Base-by-base conservation (phyloP, 2,329 filamentous ascomycete species). In the Sclerotinia borealis region DNA sequence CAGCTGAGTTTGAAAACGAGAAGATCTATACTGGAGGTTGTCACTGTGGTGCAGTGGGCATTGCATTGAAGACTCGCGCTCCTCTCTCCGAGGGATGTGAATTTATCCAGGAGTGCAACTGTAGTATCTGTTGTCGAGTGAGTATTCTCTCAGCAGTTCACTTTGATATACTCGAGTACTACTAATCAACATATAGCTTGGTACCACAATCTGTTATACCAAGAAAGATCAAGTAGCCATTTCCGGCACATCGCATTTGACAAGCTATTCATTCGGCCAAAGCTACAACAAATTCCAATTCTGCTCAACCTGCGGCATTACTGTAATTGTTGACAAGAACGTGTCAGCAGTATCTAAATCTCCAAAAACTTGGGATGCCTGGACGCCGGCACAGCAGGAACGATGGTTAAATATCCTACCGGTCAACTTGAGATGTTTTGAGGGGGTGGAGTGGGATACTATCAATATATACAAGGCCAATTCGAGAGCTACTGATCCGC, bases 21-120 rank as follows among this genome's bases (percentile, higher is more conserved):
- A 72, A 66, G 52, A 56, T 66, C 1, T 72, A 70, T 58, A 65
- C 61, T 1, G 71, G 71, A 4, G 63, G 64, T 6, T 72, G 69
- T 37, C 71, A 72, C 51, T 72, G 70, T n/a, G 70, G 68, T 9
- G 64, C 60, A n/a, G 64, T 68, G 11, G 68, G 61, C 7, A 49
- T 70, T 45, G 69, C 70, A 17, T 59, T 71, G 31, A 70, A 66
- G 31, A 65, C 61, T 10, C 43, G 61, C 1, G 50, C 68, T 9
- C 22, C 56, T 19, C 31, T 50, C 8, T 27, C 59, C 11, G 39
- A 63, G 2, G 59, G 61, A 19, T n/a, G 59, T 11, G 63, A 27
- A 37, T 10, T 22, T 13, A 43, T 68, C n/a, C 37, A 65, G 36
- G 63, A 69, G 37, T 71, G 70, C 36, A 65, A 69, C 11, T 72